A percentile compares a stretch with the other conserved stretches of the same genome.
Evolutionary conservation across 2,329 filamentous ascomycete species (phyloP).

Genomic region (Trichophyton mentagrophytes): DNA sequence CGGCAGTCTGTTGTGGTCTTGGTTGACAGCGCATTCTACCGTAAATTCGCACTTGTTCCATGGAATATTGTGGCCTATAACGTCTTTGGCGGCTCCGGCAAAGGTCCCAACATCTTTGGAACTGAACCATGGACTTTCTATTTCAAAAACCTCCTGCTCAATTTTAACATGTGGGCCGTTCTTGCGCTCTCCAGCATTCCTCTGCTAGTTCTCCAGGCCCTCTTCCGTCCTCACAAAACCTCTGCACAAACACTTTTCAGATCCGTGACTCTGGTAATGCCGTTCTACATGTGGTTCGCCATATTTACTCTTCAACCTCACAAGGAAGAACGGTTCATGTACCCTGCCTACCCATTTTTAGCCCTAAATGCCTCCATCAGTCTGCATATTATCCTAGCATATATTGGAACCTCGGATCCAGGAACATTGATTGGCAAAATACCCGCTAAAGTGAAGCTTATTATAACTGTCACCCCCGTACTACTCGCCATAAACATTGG

Average conservation of each 20-base stretch:
- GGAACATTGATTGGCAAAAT: constrained; percentile 57
- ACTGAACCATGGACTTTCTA: constrained; percentile 98
- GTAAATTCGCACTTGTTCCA: constrained; percentile 60
- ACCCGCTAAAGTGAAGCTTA: constrained; percentile 60
- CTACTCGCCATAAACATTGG: constrained; percentile 54
- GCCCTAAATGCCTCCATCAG: constrained; percentile 78
- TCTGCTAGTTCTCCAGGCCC: constrained; percentile 60
- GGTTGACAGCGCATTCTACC: constrained; percentile 77
- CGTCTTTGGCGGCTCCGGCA: constrained; percentile 64
- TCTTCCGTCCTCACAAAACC: constrained; percentile 47
- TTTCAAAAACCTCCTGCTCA: constrained; percentile 74
- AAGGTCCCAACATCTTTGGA: constrained; percentile 82
- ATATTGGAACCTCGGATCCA: constrained; percentile 58
- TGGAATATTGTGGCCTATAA: constrained; percentile 96
- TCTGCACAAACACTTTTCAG: constrained; percentile 60
- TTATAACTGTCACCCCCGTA: constrained; percentile 47
- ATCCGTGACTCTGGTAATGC: constrained; percentile 62
- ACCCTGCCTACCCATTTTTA: constrained; percentile 82
- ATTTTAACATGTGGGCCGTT: constrained; percentile 91
- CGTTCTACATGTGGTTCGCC: constrained; percentile 87
- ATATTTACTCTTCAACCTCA: constrained; percentile 91
- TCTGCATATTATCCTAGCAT: constrained; percentile 64
- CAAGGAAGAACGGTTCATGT: constrained; percentile 99
- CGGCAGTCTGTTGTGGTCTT: constrained; percentile 52
- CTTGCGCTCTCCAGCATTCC: constrained; percentile 64